These are phyloP conservation scores for Plectosphaerella cucumerina DNA, from an alignment of 2,329 filamentous ascomycete genomes.

Conservation along the genomic window DNA sequence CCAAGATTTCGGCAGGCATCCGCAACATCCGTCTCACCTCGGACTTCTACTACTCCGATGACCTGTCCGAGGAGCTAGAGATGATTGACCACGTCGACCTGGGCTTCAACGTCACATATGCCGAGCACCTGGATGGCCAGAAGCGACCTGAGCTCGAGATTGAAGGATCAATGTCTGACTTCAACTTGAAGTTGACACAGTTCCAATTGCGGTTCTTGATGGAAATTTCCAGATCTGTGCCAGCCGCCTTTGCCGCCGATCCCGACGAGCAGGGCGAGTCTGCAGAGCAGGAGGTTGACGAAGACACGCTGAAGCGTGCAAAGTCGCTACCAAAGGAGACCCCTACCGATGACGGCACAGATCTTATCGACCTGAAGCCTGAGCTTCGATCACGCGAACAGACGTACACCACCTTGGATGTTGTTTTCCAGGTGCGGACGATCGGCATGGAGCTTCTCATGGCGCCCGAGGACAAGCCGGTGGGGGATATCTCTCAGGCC, in stretches of 20 bases:
- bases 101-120: conserved; percentile 86
- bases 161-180: conserved; percentile 85
- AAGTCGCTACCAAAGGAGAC: conserved; percentile 30
- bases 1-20: conserved; percentile 87
- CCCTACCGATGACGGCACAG: conserved; percentile 28
- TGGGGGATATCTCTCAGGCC: conserved; percentile 71
- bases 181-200: conserved; percentile 86
- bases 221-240: conserved; percentile 82
- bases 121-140: conserved; percentile 73
- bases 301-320: conserved; percentile 45
- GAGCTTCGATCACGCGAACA: conserved; percentile 66
- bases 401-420: conserved; percentile 88
- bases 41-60: conserved; percentile 73
- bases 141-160: conserved; percentile 90
- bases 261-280: conserved; percentile 67
- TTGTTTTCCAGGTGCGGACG: conserved; percentile 84
- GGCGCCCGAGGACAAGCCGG: conserved; percentile 68
- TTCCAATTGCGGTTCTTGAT: conserved; percentile 87
- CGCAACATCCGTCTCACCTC: conserved; percentile 89
- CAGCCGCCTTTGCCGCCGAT: conserved; percentile 78
- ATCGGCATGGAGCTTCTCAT: conserved; percentile 85
- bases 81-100: conserved; percentile 97
- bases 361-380: conserved; percentile 55
- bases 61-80: conserved; percentile 78
- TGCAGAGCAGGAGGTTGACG: conserved; percentile 68